Evolutionary conservation across 805 yeast genomes (phyloP).

Genomic region (Maudiozyma turicensis): DNA sequence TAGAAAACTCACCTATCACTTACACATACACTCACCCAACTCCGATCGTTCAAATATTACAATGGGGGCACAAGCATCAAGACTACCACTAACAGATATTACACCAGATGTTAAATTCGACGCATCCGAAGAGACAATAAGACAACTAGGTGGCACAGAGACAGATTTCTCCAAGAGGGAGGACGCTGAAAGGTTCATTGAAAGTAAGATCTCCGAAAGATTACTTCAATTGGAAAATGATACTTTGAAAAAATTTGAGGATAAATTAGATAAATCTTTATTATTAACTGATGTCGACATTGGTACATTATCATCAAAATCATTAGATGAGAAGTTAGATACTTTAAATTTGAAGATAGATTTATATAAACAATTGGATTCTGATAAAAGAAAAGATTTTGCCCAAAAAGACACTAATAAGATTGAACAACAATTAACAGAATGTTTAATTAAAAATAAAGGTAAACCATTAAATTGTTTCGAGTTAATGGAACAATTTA

Average conservation of each 20-base stretch:
- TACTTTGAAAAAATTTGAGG: slow-evolving; percentile 42
- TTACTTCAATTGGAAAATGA: slow-evolving; percentile 45
- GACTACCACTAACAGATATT: slow-evolving; percentile 35
- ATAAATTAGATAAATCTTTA: slow-evolving; percentile 37
- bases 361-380: slow-evolving; percentile 29
- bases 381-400: slow-evolving; percentile 8
- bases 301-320: slow-evolving; percentile 27
- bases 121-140: slow-evolving; percentile 52
- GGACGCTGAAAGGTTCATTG: slow-evolving; percentile 54
- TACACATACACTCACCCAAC: neutral
- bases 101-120: slow-evolving; percentile 44
- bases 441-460: slow-evolving; percentile 50
- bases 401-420: slow-evolving; percentile 31
- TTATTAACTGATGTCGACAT: slow-evolving; percentile 23
- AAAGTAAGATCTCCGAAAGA: slow-evolving; percentile 52
- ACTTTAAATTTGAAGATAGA: slow-evolving; percentile 31
- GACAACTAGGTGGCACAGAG: slow-evolving; percentile 54
- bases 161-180: slow-evolving; percentile 66
- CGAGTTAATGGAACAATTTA: slow-evolving; percentile 68
- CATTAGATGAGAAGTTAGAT: slow-evolving; percentile 35
- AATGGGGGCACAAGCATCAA: slow-evolving; percentile 56
- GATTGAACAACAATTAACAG: slow-evolving; percentile 37
- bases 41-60: neutral
- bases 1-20: neutral
- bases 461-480: slow-evolving; percentile 71